Conservation (phyloP, 441 rosid species). For the Isatis lusitanica region DNA sequence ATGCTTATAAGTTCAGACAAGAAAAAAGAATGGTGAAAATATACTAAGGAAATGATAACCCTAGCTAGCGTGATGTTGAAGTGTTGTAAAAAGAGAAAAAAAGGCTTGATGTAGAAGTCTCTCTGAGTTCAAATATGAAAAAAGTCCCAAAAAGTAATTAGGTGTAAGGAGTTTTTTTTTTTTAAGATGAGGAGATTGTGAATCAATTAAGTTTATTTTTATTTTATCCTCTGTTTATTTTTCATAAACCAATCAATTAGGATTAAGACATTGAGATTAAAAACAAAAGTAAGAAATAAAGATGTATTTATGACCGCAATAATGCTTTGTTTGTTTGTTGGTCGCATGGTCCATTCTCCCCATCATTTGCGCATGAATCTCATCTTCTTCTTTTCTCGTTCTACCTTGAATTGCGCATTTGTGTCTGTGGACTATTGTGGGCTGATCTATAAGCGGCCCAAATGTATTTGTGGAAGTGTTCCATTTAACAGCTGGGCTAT, state of each 20-base stretch:
- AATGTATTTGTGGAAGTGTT: neutral
- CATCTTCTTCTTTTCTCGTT: neutral
- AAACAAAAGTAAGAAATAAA: conserved; percentile 6
- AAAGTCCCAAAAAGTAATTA: conserved; percentile 7
- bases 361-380: conserved; percentile 35
- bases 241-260: conserved; percentile 19
- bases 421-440: neutral
- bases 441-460: conserved; percentile 1
- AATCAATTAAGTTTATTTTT: conserved; percentile 14
- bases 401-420: conserved; percentile 22
- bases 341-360: conserved; percentile 22
- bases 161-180: neutral
- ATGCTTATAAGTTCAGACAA: neutral
- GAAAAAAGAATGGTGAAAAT: neutral
- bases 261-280: conserved; percentile 20
- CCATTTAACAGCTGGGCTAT: neutral
- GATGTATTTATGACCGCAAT: conserved; percentile 11
- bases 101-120: conserved; percentile 13
- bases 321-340: conserved; percentile 32
- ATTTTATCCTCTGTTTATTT: neutral
- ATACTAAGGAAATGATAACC: neutral
- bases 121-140: conserved; percentile 8
- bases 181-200: neutral
- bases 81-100: conserved; percentile 3
- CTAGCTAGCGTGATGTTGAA: conserved; percentile 13